phyloP scores from a whole-genome alignment of 352 stramenopile genomes.

The Globisporangium barbulae region DNA sequence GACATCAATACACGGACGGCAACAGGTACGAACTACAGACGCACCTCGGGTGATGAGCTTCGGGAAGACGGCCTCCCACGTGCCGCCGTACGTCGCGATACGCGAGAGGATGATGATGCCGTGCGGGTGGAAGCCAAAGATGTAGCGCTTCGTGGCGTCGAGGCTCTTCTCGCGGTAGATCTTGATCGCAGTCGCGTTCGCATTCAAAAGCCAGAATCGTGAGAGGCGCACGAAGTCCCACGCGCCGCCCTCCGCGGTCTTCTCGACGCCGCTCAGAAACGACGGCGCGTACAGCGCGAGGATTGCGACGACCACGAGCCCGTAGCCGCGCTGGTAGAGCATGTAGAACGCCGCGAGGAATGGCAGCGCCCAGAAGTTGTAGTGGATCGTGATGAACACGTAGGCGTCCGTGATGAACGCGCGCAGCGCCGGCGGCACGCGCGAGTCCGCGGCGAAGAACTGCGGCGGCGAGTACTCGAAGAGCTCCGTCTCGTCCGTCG shows the following conservation, averaged over 20 bases:
- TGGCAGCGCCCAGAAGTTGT: constrained; percentile 37
- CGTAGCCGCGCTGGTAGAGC: constrained; percentile 32
- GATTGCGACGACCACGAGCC: constrained; percentile 29
- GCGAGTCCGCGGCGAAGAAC: constrained; percentile 26
- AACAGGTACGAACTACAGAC: neutral
- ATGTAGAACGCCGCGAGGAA: constrained; percentile 33
- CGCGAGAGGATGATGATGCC: constrained; percentile 52
- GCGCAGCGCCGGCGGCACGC: constrained; percentile 30
- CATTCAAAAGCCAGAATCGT: constrained; percentile 32
- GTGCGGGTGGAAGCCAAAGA: constrained; percentile 54
- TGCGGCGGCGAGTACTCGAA: constrained; percentile 31
- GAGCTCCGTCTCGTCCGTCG: neutral
- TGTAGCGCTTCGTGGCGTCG: constrained; percentile 25
- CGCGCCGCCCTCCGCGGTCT: constrained; percentile 28
- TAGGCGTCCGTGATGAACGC: constrained; percentile 27
- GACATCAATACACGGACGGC: neutral
- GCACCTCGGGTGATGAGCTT: constrained; percentile 22
- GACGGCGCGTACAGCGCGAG: constrained; percentile 42
- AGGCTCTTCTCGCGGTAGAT: constrained; percentile 38
- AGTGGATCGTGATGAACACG: constrained; percentile 42
- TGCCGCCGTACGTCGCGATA: constrained; percentile 38
- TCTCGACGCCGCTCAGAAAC: constrained; percentile 41
- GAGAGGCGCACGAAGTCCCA: constrained; percentile 35
- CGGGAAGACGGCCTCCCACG: constrained; percentile 38
- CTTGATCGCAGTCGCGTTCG: constrained; percentile 31